Base-by-base conservation (phyloP, 495 filamentous ascomycete species). In the Articulospora tetracladia region DNA sequence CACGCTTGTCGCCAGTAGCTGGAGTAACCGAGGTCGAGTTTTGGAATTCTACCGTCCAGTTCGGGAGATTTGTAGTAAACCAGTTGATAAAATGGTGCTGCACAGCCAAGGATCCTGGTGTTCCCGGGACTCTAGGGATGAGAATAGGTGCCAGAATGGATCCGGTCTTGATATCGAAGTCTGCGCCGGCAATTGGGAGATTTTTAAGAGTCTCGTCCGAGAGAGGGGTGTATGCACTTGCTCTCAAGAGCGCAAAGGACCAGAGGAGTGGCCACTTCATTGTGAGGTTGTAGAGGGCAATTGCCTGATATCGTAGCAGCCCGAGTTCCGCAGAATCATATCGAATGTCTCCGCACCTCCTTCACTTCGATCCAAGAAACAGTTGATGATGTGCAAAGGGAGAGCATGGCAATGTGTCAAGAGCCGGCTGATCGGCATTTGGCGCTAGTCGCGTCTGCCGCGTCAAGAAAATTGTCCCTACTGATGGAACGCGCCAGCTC, bases 1-100 rank as follows among this genome's bases (percentile, higher is more conserved):
- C 75, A 15, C 88, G 76, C 48, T 76, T 82, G 26, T 82, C 76
- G 2, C 86, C 82, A 0, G 88, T 87, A 0, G 81, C 76, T 0
- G 94, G 94, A 0, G 94, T 97, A 53, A 73, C 88, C 7, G 84
- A 81, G 0, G 91, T 93, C 0, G 89, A 93, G 70, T 97, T 98
- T 62, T 96, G 93, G 65, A 89, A 89, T 26, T 85, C 78, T 47
- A 97, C 72, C 2, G 74, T 80, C 94, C 95, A 98, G 47, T 82
- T 70, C 0, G 92, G 92, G 1, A 98, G 83, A 25, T 83, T 73
- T 4, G 73, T 77, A 6, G 72, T 70, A 70, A 97, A 94, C 77
- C 92, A 98, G 68, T 89, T 73, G 48, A 83, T 80, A 63, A 98
- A 90, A 75, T 98, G 95, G 25, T 85, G 76, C 52, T 92, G 87